phyloP scores from a whole-genome alignment of 371 early-diverging fungal species.

The Basidiobolus heterosporus region DNA sequence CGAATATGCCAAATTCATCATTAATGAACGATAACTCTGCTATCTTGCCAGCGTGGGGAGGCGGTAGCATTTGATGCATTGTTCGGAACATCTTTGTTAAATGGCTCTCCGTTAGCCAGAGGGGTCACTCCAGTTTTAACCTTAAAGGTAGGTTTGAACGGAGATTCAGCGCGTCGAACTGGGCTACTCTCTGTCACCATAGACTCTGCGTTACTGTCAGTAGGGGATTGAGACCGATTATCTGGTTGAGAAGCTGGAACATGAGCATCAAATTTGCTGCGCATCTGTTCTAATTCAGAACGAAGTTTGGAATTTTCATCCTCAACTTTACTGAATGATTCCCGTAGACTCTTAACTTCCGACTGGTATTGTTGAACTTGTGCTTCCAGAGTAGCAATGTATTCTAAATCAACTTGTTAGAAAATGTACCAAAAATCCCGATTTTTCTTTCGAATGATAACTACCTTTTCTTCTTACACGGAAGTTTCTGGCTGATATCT shows the following conservation, averaged over 20 bases:
- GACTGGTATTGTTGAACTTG: conserved; percentile 52
- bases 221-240: not conserved
- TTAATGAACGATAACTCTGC: too few relatives aligned
- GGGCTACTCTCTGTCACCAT: too few relatives aligned
- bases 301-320: conserved; percentile 35
- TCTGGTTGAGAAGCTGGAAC: not conserved
- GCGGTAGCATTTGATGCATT: too few relatives aligned
- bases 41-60: too few relatives aligned
- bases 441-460: too few relatives aligned
- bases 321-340: conserved; percentile 22
- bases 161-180: too few relatives aligned
- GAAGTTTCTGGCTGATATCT: conserved; percentile 77
- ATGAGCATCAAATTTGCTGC: not conserved
- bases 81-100: too few relatives aligned
- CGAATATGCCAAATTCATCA: too few relatives aligned
- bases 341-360: conserved; percentile 25
- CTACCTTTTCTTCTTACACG: conserved; percentile 73
- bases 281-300: conserved; percentile 24
- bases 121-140: too few relatives aligned
- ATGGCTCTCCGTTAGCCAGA: too few relatives aligned
- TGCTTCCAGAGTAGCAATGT: conserved; percentile 62
- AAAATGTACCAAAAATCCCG: conserved; percentile 2
- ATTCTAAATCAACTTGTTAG: conserved; percentile 38
- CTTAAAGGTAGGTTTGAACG: too few relatives aligned
- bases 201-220: too few relatives aligned